A percentile compares a stretch with the other conserved stretches of the same genome.
Evolutionary conservation across 2,329 filamentous ascomycete species (phyloP).

Genomic region (Colletotrichum lini): DNA sequence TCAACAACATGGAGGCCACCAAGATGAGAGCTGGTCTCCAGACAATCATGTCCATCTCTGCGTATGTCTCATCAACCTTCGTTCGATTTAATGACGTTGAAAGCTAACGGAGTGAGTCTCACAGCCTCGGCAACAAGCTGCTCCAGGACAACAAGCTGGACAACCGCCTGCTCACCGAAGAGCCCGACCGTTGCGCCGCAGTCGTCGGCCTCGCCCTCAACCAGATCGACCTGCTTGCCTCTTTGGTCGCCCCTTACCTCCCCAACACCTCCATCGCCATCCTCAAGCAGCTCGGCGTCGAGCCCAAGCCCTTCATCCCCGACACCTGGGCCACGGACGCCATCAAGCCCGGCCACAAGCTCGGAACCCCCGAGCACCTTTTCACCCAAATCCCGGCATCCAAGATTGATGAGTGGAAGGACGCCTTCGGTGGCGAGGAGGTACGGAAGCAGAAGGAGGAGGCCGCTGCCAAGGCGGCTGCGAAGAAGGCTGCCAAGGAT

Average conservation of each 20-base stretch:
- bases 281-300: constrained; percentile 79
- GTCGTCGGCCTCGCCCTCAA: constrained; percentile 87
- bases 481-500: constrained; percentile 66
- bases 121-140: constrained; percentile 61
- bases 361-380: constrained; percentile 83
- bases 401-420: constrained; percentile 87
- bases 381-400: constrained; percentile 87
- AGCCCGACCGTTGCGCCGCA: constrained; percentile 68
- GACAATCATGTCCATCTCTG: constrained; percentile 77
- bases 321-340: constrained; percentile 74
- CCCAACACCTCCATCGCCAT: constrained; percentile 84
- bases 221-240: constrained; percentile 85
- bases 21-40: constrained; percentile 78
- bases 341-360: constrained; percentile 81
- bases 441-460: constrained; percentile 79
- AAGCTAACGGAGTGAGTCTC: constrained; percentile 5
- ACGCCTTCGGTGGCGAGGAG: constrained; percentile 77
- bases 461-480: constrained; percentile 64
- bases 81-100: constrained; percentile 12
- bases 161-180: constrained; percentile 68
- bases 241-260: constrained; percentile 87
- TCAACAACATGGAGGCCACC: constrained; percentile 77
- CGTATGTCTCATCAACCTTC: constrained; percentile 43
- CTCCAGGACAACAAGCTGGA: constrained; percentile 68
- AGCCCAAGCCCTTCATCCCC: constrained; percentile 70